Evolutionary conservation across 495 filamentous ascomycete species (phyloP), one percentile per base, ranked within the genome.

Genomic region (Jackrogersella minutella): DNA sequence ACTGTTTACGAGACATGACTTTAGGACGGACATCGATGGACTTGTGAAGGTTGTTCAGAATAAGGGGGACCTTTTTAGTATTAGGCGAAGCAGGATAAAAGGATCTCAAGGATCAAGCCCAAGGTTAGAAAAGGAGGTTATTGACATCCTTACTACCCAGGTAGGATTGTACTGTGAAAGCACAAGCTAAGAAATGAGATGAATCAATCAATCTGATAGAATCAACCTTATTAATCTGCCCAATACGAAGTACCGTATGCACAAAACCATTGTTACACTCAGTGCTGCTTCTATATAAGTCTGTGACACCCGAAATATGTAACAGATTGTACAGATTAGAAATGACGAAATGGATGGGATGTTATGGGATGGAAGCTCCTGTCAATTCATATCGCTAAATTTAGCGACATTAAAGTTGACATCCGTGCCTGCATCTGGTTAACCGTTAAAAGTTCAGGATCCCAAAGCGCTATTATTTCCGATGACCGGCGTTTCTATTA

Each of bases 1-100:
- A 22, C 21, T n/a, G n/a, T 19, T 60, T 5, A 61, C 51, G 43
- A 61, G 26, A 52, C 22, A 61, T 22, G 56, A 66, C 19, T 60
- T 57, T 7, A 55, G 13, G 50, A 52, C 9, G 5, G 46, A n/a
- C 13, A 6, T 14, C 7, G 21, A 13, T 52, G 49, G 16, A 37
- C 34, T 52, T 6, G 30, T 31, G 24, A 22, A 47, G 26, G 24
- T 2, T 28, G n/a, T 52, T 34, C 10, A 16, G 31, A 22, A 34
- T 36, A 47, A 37, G 2, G 31, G 9, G 13, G 31, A 7, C 6
- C 3, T 34, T 52, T 22, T 5, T 21, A 4, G 17, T 52, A 2
- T 22, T 33, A 9, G 16, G 36, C 30, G 36, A 56, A 11, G 22
- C 30, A 19, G 5, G 22, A 43, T 17, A 37, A 4, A n/a, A 6